Evolutionary conservation across 78 protist species (phyloP), one percentile per base, ranked within the genome.

Genomic region (Monosiga brevicollis): DNA sequence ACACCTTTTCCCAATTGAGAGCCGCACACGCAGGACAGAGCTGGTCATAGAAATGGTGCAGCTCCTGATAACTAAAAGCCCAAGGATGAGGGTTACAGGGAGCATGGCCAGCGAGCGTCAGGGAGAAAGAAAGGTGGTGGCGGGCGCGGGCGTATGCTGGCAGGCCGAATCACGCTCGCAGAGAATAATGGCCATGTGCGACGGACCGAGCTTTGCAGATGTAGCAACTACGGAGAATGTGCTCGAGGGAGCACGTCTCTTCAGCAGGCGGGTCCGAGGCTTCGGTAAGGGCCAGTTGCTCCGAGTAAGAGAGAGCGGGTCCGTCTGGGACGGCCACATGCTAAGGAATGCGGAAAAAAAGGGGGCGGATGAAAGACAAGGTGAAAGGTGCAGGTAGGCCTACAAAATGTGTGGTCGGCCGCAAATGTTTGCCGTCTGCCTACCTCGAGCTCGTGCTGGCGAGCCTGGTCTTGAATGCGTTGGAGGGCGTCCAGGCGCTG

Each of bases 1-100:
- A 15, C 6, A 91, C 81, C 84, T 88, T 90, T 22, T 38, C 43
- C 32, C 23, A 90, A 84, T 90, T 90, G 73, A 90, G 87, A 36
- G 25, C 83, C 41, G 91, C 93, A 62, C 93, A 90, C 71, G 24
- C 55, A 11, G 91, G 90, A 76, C 94, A 89, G 39, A 91, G 83
- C 83, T 79, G 83, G 29, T 37, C 71, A 84, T 89, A 89, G 70
- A 89, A 89, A 41, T 42, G 80, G 78, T 89, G 92, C 40, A 89
- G 86, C 70, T 25, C 79, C 24, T 3, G 1, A 34, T 35, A 89
- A 1, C 70, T 62, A 1, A 32, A 49, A 15, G 62, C 62, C 6
- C 15, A 15, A 6, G 62, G 15, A 49, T 49, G 29, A 49, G 62
- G 6, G 62, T 6, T 49, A 49, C 62, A 6, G 15, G 62, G 62